Evolutionary conservation across 352 stramenopile species (phyloP).

Genomic region (Globisporangium lucens): DNA sequence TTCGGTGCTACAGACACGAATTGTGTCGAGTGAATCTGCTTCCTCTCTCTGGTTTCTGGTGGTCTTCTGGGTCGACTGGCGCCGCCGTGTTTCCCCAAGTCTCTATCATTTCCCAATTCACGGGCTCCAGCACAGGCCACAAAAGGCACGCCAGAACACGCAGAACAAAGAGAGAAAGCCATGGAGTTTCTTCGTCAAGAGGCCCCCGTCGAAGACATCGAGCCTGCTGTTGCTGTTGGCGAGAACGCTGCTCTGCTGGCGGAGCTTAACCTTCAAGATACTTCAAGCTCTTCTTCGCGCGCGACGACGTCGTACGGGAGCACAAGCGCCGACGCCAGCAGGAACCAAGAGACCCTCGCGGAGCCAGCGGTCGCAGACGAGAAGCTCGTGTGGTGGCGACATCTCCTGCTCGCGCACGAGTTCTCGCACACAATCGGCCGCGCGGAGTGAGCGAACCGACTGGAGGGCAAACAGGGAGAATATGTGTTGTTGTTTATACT

Average conservation of each 20-base stretch:
- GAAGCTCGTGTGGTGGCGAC: background rate
- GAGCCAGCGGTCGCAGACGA: background rate
- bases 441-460: background rate
- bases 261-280: background rate
- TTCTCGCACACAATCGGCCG: background rate
- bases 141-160: no score
- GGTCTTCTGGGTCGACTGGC: background rate
- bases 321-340: background rate
- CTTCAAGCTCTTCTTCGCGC: background rate
- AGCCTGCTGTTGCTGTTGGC: background rate
- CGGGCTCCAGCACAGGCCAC: background rate
- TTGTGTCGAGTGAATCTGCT: no score
- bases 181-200: background rate
- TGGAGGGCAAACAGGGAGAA: background rate
- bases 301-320: background rate
- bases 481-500: background rate
- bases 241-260: background rate
- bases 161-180: background rate
- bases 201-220: background rate
- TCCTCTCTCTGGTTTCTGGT: background rate
- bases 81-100: background rate
- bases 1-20: background rate
- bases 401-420: slow-evolving; percentile 3
- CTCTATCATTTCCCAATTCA: no score
- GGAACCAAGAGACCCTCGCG: background rate